These are phyloP conservation scores for Populus simonii DNA, from an alignment of 345 rosid genomes.

Conservation along the genomic window DNA sequence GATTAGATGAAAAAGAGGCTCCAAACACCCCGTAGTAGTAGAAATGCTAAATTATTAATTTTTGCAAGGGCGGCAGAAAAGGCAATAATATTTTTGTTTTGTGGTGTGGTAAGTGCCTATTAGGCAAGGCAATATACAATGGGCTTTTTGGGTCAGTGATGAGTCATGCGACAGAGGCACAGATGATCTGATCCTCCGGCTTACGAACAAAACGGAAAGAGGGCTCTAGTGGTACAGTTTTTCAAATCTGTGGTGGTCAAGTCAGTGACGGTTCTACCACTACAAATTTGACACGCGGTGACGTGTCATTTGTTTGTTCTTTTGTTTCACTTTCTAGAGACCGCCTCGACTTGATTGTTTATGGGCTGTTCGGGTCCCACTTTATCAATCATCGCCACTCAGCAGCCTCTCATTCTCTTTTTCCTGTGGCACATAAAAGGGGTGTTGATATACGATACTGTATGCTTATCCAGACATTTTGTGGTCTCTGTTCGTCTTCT, in stretches of 20 bases:
- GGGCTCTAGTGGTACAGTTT: not conserved
- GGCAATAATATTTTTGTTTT: not conserved
- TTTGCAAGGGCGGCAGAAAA: not conserved
- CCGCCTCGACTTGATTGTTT: not conserved
- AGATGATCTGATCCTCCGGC: not conserved
- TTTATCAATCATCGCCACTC: not conserved
- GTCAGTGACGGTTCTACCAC: not conserved
- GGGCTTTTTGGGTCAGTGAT: not conserved
- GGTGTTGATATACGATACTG: not conserved
- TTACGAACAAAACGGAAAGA: not conserved
- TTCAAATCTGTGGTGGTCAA: not conserved
- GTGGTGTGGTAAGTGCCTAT: not conserved
- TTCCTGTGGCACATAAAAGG: not conserved
- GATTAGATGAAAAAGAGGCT: too few relatives aligned
- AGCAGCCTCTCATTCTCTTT: not conserved
- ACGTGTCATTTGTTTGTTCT: not conserved
- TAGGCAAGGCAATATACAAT: too few relatives aligned
- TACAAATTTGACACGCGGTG: not conserved
- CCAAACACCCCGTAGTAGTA: too few relatives aligned
- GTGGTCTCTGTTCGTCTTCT: not conserved
- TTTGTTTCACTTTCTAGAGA: not conserved
- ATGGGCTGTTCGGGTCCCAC: not conserved
- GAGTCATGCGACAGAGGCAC: conserved; percentile 11
- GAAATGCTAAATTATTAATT: not conserved
- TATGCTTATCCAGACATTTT: not conserved